These are phyloP conservation scores for Elasticomyces elasticus DNA, from an alignment of 495 filamentous ascomycete species.

Conservation along the genomic window DNA sequence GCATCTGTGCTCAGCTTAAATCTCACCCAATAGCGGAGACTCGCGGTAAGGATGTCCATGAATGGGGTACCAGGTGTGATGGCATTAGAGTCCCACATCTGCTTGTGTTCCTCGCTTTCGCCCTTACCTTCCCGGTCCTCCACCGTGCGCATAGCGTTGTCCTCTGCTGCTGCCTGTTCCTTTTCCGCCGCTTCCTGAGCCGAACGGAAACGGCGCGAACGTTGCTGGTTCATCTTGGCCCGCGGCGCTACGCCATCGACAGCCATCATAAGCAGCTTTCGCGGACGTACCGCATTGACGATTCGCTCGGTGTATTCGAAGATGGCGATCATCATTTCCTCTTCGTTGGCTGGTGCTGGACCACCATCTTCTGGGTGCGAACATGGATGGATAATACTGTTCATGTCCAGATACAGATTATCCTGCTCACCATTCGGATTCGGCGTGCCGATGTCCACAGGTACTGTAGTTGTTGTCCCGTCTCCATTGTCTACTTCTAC, in stretches of 20 bases:
- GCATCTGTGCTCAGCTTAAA: slow-evolving; percentile 97
- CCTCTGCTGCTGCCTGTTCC: slow-evolving; percentile 78
- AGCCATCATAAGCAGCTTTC: slow-evolving; percentile 94
- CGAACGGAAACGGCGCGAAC: slow-evolving; percentile 80
- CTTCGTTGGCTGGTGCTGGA: slow-evolving; percentile 82
- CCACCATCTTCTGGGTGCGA: slow-evolving; percentile 94
- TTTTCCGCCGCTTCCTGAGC: slow-evolving; percentile 91
- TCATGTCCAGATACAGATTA: slow-evolving; percentile 98
- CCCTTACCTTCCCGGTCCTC: slow-evolving; percentile 45
- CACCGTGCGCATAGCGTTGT: slow-evolving; percentile 65
- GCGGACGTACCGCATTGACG: slow-evolving; percentile 95
- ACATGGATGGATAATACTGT: slow-evolving; percentile 98
- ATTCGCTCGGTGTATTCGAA: slow-evolving; percentile 97
- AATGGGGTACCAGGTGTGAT: slow-evolving; percentile 98
- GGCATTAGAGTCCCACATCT: slow-evolving; percentile 95
- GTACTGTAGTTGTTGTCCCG: slow-evolving; percentile 68
- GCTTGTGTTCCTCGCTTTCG: slow-evolving; percentile 56
- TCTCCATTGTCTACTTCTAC: slow-evolving; percentile 48
- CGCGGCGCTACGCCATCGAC: slow-evolving; percentile 92
- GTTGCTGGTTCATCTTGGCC: slow-evolving; percentile 97
- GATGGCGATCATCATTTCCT: slow-evolving; percentile 98
- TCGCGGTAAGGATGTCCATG: slow-evolving; percentile 92
- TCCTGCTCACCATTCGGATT: slow-evolving; percentile 99
- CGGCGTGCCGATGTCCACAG: slow-evolving; percentile 67
- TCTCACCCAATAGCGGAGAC: slow-evolving; percentile 86